Base-by-base conservation (phyloP, 345 rosid species). In the Pugionium cornutum region DNA sequence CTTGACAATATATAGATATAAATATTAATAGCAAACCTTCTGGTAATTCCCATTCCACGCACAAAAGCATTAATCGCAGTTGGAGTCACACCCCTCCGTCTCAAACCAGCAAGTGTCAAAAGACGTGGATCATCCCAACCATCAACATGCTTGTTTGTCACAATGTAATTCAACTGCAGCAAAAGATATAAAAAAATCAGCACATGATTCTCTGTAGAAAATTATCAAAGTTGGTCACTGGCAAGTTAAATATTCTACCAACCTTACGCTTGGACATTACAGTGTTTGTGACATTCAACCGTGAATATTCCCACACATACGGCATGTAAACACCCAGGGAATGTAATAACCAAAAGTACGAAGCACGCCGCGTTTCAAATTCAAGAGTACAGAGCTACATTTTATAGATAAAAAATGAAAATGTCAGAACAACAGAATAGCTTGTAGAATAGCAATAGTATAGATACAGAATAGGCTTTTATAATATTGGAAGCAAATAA, bases 51-150 rank as follows among this genome's bases (percentile, higher is more conserved):
- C 68, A 86, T 87, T 70, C 96, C 99, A 54, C 91, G 82, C 61
- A 87, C 89, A 80, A 95, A 95, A 46, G 94, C 74, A 83, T 91
- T 91, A 36, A 91, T 89, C 4, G 97, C 82, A 53, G 89, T 83
- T 69, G 96, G 64, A 58, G 96, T 87, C 51, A 89, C 96, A 66
- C 99, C 99, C 68, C 97, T 84, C 54, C 94, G 87, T 56, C 91
- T 79, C 77, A 95, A 83, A 73, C 95, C 99, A 77, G 98, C 91
- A 29, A 91, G 81, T 50, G 99, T 95, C 88, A 95, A 81, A 72
- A 95, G 91, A 72, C 97, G 96, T 11, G 97, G 99, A 75, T 95
- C 99, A 83, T 95, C 99, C 99, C 98, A 95, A 54, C 99, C 94
- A 75, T 95, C 99, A 64, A 94, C 95, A 80, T 82, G 68, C 62